Evolutionary conservation across 192 early-diverging fungal species (phyloP).

Genomic region (Dimargaris cristalligena): DNA sequence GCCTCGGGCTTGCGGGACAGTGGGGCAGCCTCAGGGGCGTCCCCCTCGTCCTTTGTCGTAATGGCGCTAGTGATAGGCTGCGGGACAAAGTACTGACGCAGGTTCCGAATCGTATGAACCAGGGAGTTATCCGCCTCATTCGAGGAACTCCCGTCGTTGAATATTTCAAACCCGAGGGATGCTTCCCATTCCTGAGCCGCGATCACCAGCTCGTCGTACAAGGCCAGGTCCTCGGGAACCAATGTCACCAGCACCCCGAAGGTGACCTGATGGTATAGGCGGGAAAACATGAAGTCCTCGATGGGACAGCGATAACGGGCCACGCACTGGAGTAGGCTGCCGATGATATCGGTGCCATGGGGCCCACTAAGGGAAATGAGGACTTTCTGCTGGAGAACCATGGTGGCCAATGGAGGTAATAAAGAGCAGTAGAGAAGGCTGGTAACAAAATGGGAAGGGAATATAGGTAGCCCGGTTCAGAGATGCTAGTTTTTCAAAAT

Average conservation of each 20-base stretch:
- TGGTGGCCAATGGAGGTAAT: background rate
- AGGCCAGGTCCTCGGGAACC: conserved; percentile 48
- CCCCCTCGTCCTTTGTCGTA: conserved; percentile 25
- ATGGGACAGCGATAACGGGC: conserved; percentile 60
- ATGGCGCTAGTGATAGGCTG: conserved; percentile 12
- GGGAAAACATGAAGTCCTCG: conserved; percentile 72
- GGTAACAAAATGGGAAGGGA: too few relatives aligned
- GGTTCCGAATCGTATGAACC: background rate
- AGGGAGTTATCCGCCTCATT: background rate
- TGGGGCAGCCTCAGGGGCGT: too few relatives aligned
- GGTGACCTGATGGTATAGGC: conserved; percentile 85
- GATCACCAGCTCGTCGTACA: conserved; percentile 60
- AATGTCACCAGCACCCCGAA: conserved; percentile 75
- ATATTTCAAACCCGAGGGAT: conserved; percentile 61
- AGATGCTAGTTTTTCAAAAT: too few relatives aligned
- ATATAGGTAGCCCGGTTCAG: too few relatives aligned
- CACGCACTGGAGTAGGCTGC: conserved; percentile 55
- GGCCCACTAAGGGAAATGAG: conserved; percentile 68
- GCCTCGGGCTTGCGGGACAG: conserved; percentile 11
- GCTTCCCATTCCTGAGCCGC: conserved; percentile 77
- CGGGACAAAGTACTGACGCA: conserved; percentile 4
- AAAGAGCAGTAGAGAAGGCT: too few relatives aligned
- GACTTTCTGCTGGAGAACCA: conserved; percentile 37
- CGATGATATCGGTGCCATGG: conserved; percentile 86
- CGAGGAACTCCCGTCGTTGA: background rate